phyloP scores from a whole-genome alignment of 2,329 filamentous ascomycete species.

The Cladosporium sp. region DNA sequence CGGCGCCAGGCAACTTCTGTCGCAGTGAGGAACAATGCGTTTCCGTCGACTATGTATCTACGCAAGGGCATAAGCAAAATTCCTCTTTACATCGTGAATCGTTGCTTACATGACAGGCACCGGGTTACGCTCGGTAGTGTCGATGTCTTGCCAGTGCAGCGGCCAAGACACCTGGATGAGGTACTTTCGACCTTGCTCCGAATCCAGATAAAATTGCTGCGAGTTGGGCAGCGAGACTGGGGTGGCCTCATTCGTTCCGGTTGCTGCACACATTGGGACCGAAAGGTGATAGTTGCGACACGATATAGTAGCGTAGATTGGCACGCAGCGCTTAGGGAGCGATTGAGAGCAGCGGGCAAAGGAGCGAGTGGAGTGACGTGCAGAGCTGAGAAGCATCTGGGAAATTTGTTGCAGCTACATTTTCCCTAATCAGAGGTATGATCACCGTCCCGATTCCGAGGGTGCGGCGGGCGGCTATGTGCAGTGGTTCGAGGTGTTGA shows the following conservation, averaged over 20 bases:
- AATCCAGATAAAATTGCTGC: slow-evolving; percentile 15
- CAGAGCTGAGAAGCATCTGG: slow-evolving; percentile 6
- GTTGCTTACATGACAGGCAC: slow-evolving; percentile 28
- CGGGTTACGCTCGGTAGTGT: slow-evolving; percentile 15
- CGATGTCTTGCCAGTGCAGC: slow-evolving; percentile 27
- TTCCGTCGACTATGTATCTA: slow-evolving; percentile 37
- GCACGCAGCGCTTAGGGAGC: background rate
- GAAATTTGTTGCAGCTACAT: slow-evolving; percentile 5
- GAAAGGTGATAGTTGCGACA: background rate
- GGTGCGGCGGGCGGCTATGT: background rate
- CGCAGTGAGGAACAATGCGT: slow-evolving; percentile 35
- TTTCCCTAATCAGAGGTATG: background rate
- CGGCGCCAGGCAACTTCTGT: slow-evolving; percentile 32
- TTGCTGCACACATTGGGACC: slow-evolving; percentile 12
- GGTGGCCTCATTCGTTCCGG: background rate
- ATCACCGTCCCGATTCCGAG: background rate
- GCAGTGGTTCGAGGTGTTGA: slow-evolving; percentile 14
- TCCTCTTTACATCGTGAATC: background rate
- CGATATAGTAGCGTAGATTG: background rate
- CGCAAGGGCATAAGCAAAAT: background rate
- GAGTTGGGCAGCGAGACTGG: slow-evolving; percentile 20
- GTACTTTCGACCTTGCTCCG: slow-evolving; percentile 24
- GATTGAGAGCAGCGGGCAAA: background rate
- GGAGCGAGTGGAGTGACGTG: background rate
- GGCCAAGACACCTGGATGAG: slow-evolving; percentile 35